These are phyloP conservation scores for Cystofilobasidium bisporidii DNA, from an alignment of 768 basidiomycete species.

Conservation along the genomic window DNA sequence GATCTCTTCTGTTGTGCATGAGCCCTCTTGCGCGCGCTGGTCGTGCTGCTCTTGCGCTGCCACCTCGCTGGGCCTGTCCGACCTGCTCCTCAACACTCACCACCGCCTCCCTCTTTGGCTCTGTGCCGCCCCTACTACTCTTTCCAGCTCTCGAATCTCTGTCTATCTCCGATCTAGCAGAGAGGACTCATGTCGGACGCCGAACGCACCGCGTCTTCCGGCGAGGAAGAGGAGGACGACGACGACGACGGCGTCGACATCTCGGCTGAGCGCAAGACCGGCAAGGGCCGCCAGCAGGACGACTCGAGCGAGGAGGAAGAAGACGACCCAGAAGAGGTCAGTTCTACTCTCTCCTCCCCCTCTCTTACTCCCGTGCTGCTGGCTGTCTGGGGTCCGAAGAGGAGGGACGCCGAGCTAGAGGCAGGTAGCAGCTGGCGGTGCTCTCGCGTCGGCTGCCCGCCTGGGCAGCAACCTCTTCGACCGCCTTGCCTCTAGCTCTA, in stretches of 20 bases:
- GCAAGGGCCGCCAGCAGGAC: slow-evolving; percentile 27
- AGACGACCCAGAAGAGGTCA: slow-evolving; percentile 72
- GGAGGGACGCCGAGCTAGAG: not conserved
- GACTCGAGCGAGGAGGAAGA: slow-evolving; percentile 46
- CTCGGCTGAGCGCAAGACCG: slow-evolving; percentile 12
- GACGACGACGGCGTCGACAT: slow-evolving; percentile 21
- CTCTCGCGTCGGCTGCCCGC: not conserved
- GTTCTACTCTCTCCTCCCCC: not conserved
- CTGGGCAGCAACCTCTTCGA: not conserved
- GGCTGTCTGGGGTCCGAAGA: not conserved
- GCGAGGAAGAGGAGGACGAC: slow-evolving; percentile 3
- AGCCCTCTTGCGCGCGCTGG: too few relatives aligned
- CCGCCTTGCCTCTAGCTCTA: not conserved
- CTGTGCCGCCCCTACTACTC: too few relatives aligned
- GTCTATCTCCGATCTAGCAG: too few relatives aligned
- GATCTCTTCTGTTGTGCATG: too few relatives aligned
- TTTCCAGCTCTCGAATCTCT: too few relatives aligned
- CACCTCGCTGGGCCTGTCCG: too few relatives aligned
- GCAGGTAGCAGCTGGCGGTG: not conserved
- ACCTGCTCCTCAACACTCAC: too few relatives aligned
- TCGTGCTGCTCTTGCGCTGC: too few relatives aligned
- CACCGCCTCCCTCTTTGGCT: too few relatives aligned
- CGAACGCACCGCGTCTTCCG: not conserved
- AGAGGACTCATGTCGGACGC: not conserved
- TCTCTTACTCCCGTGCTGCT: not conserved